Percentiles rank a stretch among this genome's conserved stretches.
Evolutionary conservation across 139 green algal genomes (phyloP).

Genomic region (Chlamydomonas applanata): DNA sequence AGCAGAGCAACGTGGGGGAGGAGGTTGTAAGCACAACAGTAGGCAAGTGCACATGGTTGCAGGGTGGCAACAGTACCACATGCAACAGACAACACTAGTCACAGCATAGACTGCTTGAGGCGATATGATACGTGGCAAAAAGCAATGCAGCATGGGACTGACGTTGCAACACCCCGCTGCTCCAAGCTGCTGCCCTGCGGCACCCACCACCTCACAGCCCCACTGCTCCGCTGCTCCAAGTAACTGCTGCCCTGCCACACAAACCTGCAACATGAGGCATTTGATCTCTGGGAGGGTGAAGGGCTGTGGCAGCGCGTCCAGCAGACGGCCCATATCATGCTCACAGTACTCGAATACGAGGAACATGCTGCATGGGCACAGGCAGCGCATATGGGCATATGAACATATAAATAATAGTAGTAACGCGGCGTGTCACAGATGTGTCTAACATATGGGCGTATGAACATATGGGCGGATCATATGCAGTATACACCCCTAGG

Average conservation of each 20-base stretch:
- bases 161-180: too few relatives aligned
- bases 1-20: too few relatives aligned
- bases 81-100: too few relatives aligned
- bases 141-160: too few relatives aligned
- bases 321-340: conserved; percentile 72
- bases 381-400: background rate
- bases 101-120: too few relatives aligned
- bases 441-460: background rate
- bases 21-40: too few relatives aligned
- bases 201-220: background rate
- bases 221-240: background rate
- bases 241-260: too few relatives aligned
- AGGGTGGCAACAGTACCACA: too few relatives aligned
- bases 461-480: too few relatives aligned
- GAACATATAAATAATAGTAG: background rate
- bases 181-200: background rate
- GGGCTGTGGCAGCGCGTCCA: conserved; percentile 56
- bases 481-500: too few relatives aligned
- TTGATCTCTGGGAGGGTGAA: conserved; percentile 39
- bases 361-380: conserved; percentile 61
- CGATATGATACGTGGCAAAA: too few relatives aligned
- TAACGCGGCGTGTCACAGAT: background rate
- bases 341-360: conserved; percentile 85
- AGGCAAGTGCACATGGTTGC: too few relatives aligned
- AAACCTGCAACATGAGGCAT: conserved; percentile 37